A percentile compares a stretch with the other conserved stretches of the same genome.
phyloP scores from a whole-genome alignment of 2,329 filamentous ascomycete species.

The Teratosphaeria pseudoeucalypti region DNA sequence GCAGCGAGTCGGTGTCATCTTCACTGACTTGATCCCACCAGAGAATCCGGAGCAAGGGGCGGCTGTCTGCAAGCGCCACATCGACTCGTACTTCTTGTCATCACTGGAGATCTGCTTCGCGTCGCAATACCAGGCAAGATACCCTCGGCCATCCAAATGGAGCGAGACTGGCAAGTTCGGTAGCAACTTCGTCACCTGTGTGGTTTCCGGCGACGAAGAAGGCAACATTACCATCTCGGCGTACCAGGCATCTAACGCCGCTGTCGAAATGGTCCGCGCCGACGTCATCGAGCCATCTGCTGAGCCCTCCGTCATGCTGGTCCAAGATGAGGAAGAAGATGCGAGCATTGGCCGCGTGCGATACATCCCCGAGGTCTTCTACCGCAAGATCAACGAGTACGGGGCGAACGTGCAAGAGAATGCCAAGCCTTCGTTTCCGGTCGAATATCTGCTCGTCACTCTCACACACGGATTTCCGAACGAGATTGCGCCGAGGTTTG shows the following conservation, averaged over 20 bases:
- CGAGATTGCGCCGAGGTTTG: slow-evolving; percentile 53
- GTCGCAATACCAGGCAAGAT: slow-evolving; percentile 72
- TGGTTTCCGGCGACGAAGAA: slow-evolving; percentile 84
- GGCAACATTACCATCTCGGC: slow-evolving; percentile 81
- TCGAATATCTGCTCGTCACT: slow-evolving; percentile 92
- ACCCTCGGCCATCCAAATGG: slow-evolving; percentile 91
- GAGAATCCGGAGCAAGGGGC: slow-evolving; percentile 69
- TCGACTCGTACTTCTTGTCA: slow-evolving; percentile 87
- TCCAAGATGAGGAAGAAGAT: slow-evolving; percentile 82
- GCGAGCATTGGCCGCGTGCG: slow-evolving; percentile 57
- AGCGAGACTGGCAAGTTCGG: slow-evolving; percentile 89
- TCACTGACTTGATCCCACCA: slow-evolving; percentile 74
- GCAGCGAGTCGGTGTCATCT: slow-evolving; percentile 83
- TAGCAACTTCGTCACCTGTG: slow-evolving; percentile 93
- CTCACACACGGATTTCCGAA: slow-evolving; percentile 87
- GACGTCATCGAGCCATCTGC: slow-evolving; percentile 93
- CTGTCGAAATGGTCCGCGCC: slow-evolving; percentile 92
- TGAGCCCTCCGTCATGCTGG: slow-evolving; percentile 86
- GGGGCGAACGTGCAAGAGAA: slow-evolving; percentile 94
- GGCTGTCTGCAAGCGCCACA: slow-evolving; percentile 77
- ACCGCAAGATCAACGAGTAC: slow-evolving; percentile 90
- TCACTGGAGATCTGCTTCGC: slow-evolving; percentile 88
- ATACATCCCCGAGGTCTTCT: slow-evolving; percentile 97
- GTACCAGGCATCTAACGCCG: slow-evolving; percentile 91
- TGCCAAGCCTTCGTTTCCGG: slow-evolving; percentile 89